phyloP scores from a whole-genome alignment of 495 filamentous ascomycete genomes.

The Aspergillus asperescens region DNA sequence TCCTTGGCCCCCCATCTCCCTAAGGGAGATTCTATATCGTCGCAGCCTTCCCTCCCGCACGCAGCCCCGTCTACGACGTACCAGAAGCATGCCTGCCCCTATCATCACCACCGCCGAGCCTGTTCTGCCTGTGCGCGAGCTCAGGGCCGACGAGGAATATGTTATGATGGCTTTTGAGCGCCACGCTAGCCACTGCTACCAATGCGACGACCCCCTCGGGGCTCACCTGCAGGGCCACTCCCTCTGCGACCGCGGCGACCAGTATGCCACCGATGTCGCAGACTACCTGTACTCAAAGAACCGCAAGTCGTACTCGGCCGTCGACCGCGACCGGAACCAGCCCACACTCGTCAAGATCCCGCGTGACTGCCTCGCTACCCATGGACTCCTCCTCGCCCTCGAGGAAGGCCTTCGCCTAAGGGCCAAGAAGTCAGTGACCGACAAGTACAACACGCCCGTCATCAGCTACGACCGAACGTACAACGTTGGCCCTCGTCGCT shows the following conservation, averaged over 20 bases:
- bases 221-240: constrained; percentile 28
- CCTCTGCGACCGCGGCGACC: constrained; percentile 47
- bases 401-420: constrained; percentile 42
- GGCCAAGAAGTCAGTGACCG: not conserved
- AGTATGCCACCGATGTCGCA: constrained; percentile 42
- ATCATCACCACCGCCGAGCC: constrained; percentile 24
- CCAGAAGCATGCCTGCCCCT: constrained; percentile 33
- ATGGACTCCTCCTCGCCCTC: constrained; percentile 44
- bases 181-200: constrained; percentile 39
- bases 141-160: constrained; percentile 40
- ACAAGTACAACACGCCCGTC: constrained; percentile 2
- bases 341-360: constrained; percentile 47
- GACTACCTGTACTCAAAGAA: constrained; percentile 46
- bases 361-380: constrained; percentile 31
- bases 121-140: constrained; percentile 36
- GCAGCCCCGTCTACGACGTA: constrained; percentile 18
- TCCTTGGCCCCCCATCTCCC: constrained; percentile 21
- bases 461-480: constrained; percentile 44
- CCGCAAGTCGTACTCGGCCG: constrained; percentile 43
- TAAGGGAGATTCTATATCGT: constrained; percentile 21
- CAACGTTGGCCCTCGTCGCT: constrained; percentile 29
- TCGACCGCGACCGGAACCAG: constrained; percentile 42
- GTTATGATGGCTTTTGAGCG: constrained; percentile 36
- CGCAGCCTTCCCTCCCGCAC: constrained; percentile 17
- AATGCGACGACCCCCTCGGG: constrained; percentile 38